phyloP scores from a whole-genome alignment of 1,284 basidiomycete species.

The Agaricales sp. region DNA sequence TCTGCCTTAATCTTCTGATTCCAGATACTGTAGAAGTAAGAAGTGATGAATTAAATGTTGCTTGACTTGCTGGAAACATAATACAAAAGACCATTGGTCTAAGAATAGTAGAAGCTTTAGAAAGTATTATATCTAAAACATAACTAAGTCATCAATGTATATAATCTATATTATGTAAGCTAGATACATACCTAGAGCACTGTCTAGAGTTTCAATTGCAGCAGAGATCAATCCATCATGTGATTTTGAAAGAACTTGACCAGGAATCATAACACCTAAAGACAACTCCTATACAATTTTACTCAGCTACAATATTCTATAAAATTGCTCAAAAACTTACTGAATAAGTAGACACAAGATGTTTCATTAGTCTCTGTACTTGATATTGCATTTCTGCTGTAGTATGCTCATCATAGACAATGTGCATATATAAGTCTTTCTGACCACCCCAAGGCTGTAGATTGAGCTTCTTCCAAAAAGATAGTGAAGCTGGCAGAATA shows the following conservation, averaged over 20 bases:
- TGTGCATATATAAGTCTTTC: constrained; percentile 60
- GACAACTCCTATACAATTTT: background rate
- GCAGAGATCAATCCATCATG: background rate
- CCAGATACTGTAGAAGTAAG: background rate
- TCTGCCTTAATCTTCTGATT: background rate
- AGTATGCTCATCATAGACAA: constrained; percentile 54
- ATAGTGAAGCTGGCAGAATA: constrained; percentile 51
- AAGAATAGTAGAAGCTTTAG: background rate
- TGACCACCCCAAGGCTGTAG: constrained; percentile 56
- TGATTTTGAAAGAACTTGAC: background rate
- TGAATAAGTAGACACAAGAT: constrained; percentile 41
- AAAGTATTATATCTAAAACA: background rate
- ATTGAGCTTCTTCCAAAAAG: constrained; percentile 78
- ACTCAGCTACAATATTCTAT: background rate
- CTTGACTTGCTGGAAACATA: background rate
- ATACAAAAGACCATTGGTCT: background rate
- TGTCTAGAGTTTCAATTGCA: background rate
- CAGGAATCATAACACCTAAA: background rate
- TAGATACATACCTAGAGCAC: background rate
- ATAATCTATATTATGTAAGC: background rate
- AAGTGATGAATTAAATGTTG: background rate
- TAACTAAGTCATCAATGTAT: background rate
- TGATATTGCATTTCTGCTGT: constrained; percentile 27
- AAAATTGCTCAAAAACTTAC: constrained; percentile 28
- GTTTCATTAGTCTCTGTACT: constrained; percentile 48